A percentile compares a stretch with the other conserved stretches of the same genome.
Conservation (phyloP, 2,329 filamentous ascomycete species). For the Delphinella strobiligena region DNA sequence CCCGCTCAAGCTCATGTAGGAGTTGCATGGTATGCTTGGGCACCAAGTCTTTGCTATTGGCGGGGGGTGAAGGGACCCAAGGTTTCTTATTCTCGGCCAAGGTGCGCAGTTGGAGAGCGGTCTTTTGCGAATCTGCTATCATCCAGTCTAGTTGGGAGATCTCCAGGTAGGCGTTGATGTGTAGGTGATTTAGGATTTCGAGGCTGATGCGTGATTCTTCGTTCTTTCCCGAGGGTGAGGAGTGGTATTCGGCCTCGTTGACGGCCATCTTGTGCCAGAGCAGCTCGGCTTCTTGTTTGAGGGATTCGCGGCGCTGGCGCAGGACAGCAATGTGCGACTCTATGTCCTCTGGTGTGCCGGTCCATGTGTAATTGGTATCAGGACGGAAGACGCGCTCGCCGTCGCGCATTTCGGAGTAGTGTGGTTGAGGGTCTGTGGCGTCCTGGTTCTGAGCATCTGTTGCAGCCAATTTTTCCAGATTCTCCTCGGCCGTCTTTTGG, state of each 20-base stretch:
- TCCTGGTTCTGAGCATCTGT: constrained; percentile 5
- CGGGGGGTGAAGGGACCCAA: constrained; percentile 6
- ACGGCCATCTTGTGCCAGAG: constrained; percentile 11
- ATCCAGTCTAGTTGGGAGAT: constrained; percentile 13
- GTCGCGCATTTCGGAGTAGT: constrained; percentile 10
- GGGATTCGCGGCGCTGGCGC: constrained; percentile 1
- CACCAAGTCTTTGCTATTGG: background rate
- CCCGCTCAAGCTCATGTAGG: constrained; percentile 6
- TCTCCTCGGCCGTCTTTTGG: background rate
- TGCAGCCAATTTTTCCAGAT: background rate
- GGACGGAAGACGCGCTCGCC: constrained; percentile 10
- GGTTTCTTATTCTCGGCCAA: constrained; percentile 3
- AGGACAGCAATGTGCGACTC: constrained; percentile 9
- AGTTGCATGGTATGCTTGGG: constrained; percentile 5
- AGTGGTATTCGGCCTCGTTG: constrained; percentile 9
- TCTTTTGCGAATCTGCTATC: constrained; percentile 14
- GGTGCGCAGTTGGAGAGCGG: constrained; percentile 11
- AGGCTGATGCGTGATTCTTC: constrained; percentile 6
- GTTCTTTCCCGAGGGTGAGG: constrained; percentile 4
- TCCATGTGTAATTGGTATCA: constrained; percentile 10
- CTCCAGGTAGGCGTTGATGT: constrained; percentile 10
- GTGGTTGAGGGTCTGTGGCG: constrained; percentile 9
- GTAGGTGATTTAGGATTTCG: constrained; percentile 10
- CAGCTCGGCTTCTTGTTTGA: constrained; percentile 11
- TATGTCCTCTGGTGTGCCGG: constrained; percentile 5